Base-by-base conservation (phyloP, 768 basidiomycete species). In the Myochromella boudieri region DNA sequence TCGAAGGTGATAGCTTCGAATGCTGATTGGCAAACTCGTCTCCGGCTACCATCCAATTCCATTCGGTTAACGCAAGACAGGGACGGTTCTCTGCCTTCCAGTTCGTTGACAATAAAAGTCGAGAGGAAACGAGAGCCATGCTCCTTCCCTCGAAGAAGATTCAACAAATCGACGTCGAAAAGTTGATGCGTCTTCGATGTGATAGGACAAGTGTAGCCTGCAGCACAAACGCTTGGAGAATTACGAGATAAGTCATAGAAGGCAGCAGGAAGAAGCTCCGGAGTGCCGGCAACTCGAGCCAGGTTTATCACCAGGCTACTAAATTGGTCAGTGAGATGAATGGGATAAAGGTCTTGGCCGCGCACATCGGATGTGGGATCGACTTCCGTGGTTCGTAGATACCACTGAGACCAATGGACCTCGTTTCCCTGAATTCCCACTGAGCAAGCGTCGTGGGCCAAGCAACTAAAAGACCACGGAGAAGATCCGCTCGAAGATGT, bases 201-300 rank as follows among this genome's bases (percentile, higher is more conserved):
- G 40, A 62, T 47, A 15, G 66, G 56, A 52, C 63, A 72, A 44
- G 64, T 70, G 60, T 75, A 69, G 5, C 84, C 85, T 5, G 70
- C 62, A 22, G 77, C 77, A 26, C 80, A 78, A 39, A 80, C 78
- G 56, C 81, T 87, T 1, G 84, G 80, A 24, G 77, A 66, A 55
- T 68, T 79, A 31, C 88, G 84, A 17, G 84, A 88, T 32, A 91
- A 76, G 61, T 90, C 88, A 62, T 91, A 91, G 66, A 87, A 87
- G 4, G 87, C 87, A 22, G 87, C 76, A 4, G 87, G 85, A 3
- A 89, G 70, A 26, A 90, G 76, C 53, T 81, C 76, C 0, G 68
- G 68, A 0, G 80, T 72, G 32, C 77, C 65, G 21, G 76, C 74
- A 45, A 77, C 75, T 47, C 80, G 74, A 17, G 84, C 85, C 3